These are phyloP conservation scores for Petunia axillaris DNA, from an alignment of 257 asterid species.

Conservation along the genomic window DNA sequence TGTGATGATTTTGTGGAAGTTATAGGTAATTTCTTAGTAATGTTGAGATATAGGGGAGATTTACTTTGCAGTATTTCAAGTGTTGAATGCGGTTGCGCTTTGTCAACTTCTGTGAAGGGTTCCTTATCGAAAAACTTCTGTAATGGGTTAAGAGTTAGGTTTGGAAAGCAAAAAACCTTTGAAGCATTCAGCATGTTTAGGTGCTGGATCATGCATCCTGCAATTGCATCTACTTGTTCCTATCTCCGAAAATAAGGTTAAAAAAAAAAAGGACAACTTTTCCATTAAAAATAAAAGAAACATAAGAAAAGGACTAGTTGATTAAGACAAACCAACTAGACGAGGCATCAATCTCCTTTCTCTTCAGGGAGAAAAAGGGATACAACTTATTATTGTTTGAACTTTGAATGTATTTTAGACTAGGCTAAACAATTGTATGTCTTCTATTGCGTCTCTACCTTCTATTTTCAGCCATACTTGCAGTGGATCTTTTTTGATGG, in stretches of 20 bases:
- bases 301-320: slow-evolving; percentile 12
- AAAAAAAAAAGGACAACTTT: neutral
- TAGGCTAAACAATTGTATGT: neutral
- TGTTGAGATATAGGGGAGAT: neutral
- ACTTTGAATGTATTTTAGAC: neutral
- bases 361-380: neutral
- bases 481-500: slow-evolving; percentile 19
- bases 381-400: slow-evolving; percentile 5
- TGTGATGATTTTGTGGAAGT: neutral
- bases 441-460: slow-evolving; percentile 15
- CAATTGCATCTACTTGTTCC: neutral
- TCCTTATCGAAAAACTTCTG: too few species aligned
- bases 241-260: neutral
- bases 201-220: neutral
- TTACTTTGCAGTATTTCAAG: neutral
- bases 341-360: slow-evolving; percentile 14
- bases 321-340: neutral
- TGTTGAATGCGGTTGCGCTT: neutral
- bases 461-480: neutral
- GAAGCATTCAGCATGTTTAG: slow-evolving; percentile 14
- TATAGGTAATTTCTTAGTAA: neutral
- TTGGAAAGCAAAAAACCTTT: neutral
- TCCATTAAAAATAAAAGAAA: neutral
- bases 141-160: neutral
- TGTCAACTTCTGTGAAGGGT: neutral